Evolutionary conservation across 2,329 filamentous ascomycete genomes (phyloP), one percentile per base, ranked within the genome.

Genomic region (Lasiodiplodia sp.): DNA sequence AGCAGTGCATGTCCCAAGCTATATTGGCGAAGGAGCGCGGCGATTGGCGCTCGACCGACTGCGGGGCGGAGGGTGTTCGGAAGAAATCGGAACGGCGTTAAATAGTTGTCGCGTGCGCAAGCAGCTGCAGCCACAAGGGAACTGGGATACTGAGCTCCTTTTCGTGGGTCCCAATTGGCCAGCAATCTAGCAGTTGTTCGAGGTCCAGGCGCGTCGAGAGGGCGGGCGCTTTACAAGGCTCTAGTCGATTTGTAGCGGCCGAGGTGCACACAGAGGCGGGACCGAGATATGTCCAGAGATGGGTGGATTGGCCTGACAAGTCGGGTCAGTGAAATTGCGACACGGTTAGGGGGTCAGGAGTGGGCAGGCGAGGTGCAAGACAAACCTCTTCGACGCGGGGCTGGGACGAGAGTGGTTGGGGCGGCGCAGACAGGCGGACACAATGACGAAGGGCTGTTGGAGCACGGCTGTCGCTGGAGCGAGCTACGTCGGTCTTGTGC

Each of bases 1-100:
- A 68, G 34, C 66, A 62, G 21, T 55, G 56, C 66, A 68, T 68
- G 66, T 62, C 66, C 66, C 57, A 68, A 53, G 28, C 57, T 68
- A 67, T 60, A 40, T 64, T 56, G 21, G 51, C 52, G 49, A 63
- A 68, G 66, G 37, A 62, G 31, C 66, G 44, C 56, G 51, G 51
- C 47, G 34, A 53, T 68, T 53, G 56, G 66, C 66, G 56, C 38
- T 56, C 34, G 25, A 63, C 23, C 56, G 66, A 55, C 31, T 44
- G 56, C 66, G 49, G 49, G 57, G 66, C 55, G 66, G 8, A 37
- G 44, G 44, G 23, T 52, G 28, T 7, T 67, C 66, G 66, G 57
- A 57, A 47, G 23, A 25, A 68, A 68, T 63, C 66, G 66, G 66
- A 40, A 68, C 25, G 57, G n/a, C 65, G 60, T 28, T 38, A 31